phyloP scores from a whole-genome alignment of 2,329 filamentous ascomycete species.

The Oidium heveae region DNA sequence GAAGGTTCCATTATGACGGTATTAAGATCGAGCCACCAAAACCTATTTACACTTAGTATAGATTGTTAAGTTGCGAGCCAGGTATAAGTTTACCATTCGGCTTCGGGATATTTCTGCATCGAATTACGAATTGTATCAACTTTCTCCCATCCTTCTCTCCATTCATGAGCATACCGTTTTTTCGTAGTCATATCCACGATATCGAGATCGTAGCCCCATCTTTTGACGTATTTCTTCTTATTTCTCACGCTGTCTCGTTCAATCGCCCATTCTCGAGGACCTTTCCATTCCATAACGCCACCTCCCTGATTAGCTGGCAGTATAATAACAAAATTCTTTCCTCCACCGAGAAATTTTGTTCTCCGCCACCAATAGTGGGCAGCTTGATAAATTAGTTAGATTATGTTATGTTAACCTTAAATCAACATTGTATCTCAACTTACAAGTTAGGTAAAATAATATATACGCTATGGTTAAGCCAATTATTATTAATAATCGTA shows the following conservation, averaged over 20 bases:
- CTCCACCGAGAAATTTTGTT: conserved; percentile 49
- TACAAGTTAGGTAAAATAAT: conserved; percentile 50
- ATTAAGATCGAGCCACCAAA: conserved; percentile 97
- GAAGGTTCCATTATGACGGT: conserved; percentile 95
- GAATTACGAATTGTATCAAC: conserved; percentile 76
- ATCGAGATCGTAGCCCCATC: conserved; percentile 89
- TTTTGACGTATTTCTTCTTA: conserved; percentile 65
- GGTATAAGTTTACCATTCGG: conserved; percentile 53
- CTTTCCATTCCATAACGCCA: conserved; percentile 98
- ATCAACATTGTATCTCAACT: conserved; percentile 17
- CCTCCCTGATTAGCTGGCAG: conserved; percentile 83
- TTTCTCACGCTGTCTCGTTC: conserved; percentile 90
- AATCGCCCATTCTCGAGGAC: conserved; percentile 89
- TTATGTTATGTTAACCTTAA: background rate
- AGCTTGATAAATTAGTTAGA: conserved; percentile 11
- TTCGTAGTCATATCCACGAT: conserved; percentile 97
- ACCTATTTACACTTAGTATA: conserved; percentile 33
- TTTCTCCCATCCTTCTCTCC: conserved; percentile 98
- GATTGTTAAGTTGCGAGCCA: background rate
- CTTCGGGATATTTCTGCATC: conserved; percentile 80
- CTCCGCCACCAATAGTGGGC: conserved; percentile 38
- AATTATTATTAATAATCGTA: conserved; percentile 32
- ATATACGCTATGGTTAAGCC: conserved; percentile 34
- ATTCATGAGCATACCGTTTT: conserved; percentile 95
- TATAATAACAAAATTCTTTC: conserved; percentile 80